A percentile compares a stretch with the other conserved stretches of the same genome.
Evolutionary conservation across 257 asterid genomes (phyloP).

Genomic region (Nicotiana knightiana): DNA sequence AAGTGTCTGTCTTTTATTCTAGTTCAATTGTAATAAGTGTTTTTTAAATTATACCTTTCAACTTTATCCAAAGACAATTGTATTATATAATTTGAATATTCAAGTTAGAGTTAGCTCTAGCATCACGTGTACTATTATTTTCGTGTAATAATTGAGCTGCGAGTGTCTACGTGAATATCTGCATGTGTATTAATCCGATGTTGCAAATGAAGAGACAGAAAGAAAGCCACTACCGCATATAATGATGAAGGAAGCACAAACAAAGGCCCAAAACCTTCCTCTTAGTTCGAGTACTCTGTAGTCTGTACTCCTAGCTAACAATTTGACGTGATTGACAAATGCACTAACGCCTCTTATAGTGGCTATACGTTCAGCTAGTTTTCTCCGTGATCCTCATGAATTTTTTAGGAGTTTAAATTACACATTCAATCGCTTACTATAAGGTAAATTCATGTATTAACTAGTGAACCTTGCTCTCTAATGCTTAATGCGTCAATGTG

Average conservation of each 20-base stretch:
- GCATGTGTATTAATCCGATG: neutral
- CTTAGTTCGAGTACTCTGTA: neutral
- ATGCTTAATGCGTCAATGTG: too few species aligned
- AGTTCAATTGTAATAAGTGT: too few species aligned
- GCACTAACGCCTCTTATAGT: constrained; percentile 35
- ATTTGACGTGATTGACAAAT: constrained; percentile 26
- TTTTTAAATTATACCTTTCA: too few species aligned
- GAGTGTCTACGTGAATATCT: neutral
- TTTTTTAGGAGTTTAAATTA: too few species aligned
- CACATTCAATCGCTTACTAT: too few species aligned
- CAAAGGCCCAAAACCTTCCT: constrained; percentile 10
- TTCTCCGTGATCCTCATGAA: neutral
- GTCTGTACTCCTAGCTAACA: neutral
- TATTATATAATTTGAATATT: too few species aligned
- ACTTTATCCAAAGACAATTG: too few species aligned
- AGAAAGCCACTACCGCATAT: neutral
- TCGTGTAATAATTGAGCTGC: neutral
- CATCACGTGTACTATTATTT: neutral
- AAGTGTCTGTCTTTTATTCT: too few species aligned
- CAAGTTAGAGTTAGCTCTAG: too few species aligned
- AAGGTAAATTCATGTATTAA: too few species aligned
- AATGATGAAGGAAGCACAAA: constrained; percentile 23
- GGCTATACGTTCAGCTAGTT: neutral
- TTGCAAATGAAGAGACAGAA: constrained; percentile 16
- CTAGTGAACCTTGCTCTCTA: too few species aligned